Evolutionary conservation across 805 yeast species (phyloP).

Genomic region (Lipomyces orientalis): DNA sequence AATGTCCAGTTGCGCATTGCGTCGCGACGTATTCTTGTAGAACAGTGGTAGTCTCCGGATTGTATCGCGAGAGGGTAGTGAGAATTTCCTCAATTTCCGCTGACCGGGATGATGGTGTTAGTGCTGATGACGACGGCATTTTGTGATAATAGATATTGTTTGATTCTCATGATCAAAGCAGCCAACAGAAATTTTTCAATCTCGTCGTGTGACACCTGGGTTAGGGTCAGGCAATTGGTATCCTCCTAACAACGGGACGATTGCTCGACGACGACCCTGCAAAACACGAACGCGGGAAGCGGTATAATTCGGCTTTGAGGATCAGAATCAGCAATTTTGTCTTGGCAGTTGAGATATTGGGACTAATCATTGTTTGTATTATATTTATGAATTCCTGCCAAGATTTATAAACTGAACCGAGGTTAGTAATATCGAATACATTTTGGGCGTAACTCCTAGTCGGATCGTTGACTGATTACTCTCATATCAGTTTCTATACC

Average conservation of each 20-base stretch:
- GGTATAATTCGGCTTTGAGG: neutral
- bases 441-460: neutral
- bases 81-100: slow-evolving; percentile 50
- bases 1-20: slow-evolving; percentile 48
- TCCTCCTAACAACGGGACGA: neutral
- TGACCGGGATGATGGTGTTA: slow-evolving; percentile 49
- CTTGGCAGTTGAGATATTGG: neutral
- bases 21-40: slow-evolving; percentile 53
- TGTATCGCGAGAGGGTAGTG: slow-evolving; percentile 53
- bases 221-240: neutral
- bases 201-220: neutral
- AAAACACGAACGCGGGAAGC: neutral
- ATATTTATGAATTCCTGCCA: neutral
- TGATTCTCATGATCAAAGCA: neutral
- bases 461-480: neutral
- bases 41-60: slow-evolving; percentile 51
- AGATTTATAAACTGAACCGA: neutral
- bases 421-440: neutral
- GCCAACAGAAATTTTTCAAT: neutral
- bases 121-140: slow-evolving; percentile 22
- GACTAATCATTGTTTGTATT: neutral
- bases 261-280: no score
- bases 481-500: neutral
- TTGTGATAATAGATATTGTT: neutral
- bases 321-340: neutral